A percentile compares a stretch with the other conserved stretches of the same genome.
Evolutionary conservation across 441 rosid genomes (phyloP).

Genomic region (Arabidopsis hybrid): DNA sequence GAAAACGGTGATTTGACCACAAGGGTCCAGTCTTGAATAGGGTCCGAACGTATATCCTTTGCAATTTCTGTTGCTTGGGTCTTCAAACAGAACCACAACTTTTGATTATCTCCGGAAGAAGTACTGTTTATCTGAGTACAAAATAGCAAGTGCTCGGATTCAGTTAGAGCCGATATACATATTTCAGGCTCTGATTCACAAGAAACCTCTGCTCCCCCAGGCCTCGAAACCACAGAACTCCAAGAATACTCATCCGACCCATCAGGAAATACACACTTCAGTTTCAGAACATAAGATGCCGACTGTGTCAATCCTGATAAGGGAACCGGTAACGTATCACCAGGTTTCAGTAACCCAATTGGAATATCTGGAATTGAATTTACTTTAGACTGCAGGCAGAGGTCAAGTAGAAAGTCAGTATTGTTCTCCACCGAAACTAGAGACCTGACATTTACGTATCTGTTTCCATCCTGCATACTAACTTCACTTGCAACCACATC

Average conservation of each 20-base stretch:
- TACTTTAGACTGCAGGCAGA: conserved; percentile 70
- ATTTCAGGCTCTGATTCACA: conserved; percentile 59
- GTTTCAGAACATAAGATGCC: conserved; percentile 63
- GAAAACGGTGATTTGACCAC: conserved; percentile 88
- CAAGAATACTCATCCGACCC: conserved; percentile 73
- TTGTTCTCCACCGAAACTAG: conserved; percentile 80
- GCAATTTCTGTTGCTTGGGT: conserved; percentile 84
- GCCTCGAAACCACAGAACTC: conserved; percentile 78
- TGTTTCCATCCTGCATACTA: conserved; percentile 80
- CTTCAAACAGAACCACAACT: conserved; percentile 87
- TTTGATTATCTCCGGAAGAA: conserved; percentile 64
- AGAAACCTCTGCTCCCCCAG: conserved; percentile 47
- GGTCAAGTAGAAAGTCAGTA: conserved; percentile 74
- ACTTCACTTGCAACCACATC: conserved; percentile 98
- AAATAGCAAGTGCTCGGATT: conserved; percentile 75
- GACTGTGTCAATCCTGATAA: conserved; percentile 69
- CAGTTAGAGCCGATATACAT: conserved; percentile 73
- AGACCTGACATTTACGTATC: conserved; percentile 90
- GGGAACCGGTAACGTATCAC: conserved; percentile 81
- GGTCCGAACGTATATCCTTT: conserved; percentile 77
- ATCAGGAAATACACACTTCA: conserved; percentile 66
- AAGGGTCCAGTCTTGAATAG: conserved; percentile 94
- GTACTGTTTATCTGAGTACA: conserved; percentile 71
- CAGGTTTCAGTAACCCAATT: conserved; percentile 77
- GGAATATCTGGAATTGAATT: conserved; percentile 56